Percentiles rank a stretch among this genome's conserved stretches.
Conservation (phyloP, 768 basidiomycete species). For the Holtermannia corniformis region DNA sequence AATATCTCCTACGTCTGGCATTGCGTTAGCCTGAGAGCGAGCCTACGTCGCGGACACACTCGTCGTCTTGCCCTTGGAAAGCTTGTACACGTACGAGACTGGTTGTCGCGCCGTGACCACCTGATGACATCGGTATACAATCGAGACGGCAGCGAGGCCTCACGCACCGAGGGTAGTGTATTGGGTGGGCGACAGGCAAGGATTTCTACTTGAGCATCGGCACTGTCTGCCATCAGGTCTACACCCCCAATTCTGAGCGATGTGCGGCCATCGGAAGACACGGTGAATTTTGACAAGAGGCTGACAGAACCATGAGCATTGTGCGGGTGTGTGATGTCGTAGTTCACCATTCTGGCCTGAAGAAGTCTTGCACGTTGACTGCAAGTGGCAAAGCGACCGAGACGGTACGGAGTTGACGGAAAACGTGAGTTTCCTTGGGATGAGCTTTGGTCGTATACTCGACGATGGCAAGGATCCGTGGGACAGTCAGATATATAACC, state of each 20-base stretch:
- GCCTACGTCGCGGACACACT: background rate
- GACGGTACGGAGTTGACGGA: constrained; percentile 8
- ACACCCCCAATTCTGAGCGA: constrained; percentile 56
- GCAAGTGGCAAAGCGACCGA: constrained; percentile 69
- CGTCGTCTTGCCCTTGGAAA: constrained; percentile 49
- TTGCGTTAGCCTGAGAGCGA: constrained; percentile 21
- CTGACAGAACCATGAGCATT: constrained; percentile 43
- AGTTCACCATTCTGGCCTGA: constrained; percentile 67
- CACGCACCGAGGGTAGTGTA: constrained; percentile 49
- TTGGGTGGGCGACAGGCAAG: constrained; percentile 15
- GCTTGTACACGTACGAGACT: constrained; percentile 67
- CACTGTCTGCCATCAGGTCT: constrained; percentile 4
- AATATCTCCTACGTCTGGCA: no score
- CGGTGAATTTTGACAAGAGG: constrained; percentile 79
- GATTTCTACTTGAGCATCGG: background rate
- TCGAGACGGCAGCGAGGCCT: no score
- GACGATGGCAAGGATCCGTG: constrained; percentile 56
- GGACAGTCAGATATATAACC: background rate
- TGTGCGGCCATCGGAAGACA: constrained; percentile 70
- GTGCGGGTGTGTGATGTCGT: no score
- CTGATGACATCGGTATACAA: no score
- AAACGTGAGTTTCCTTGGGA: constrained; percentile 49
- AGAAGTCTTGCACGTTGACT: constrained; percentile 94
- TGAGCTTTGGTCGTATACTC: constrained; percentile 58
- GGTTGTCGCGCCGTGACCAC: constrained; percentile 66